A percentile compares a stretch with the other conserved stretches of the same genome.
These are phyloP conservation scores for Coniella lustricola DNA, from an alignment of 2,329 filamentous ascomycete genomes.

Conservation along the genomic window DNA sequence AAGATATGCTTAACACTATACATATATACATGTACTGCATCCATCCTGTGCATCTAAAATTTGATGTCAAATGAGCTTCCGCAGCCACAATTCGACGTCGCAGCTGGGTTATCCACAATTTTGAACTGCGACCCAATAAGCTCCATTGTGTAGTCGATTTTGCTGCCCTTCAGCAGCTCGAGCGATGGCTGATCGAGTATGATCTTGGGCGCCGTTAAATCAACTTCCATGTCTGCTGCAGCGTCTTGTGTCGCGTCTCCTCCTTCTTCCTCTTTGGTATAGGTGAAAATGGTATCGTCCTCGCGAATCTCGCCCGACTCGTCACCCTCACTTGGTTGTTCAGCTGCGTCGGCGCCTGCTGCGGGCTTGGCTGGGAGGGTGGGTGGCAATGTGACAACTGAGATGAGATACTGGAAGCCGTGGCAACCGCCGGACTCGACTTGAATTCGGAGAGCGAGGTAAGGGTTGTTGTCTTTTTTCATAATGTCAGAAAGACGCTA, in stretches of 20 bases:
- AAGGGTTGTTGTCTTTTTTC: slow-evolving; percentile 62
- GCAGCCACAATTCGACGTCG: slow-evolving; percentile 92
- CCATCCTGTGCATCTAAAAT: slow-evolving; percentile 3
- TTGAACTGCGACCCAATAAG: slow-evolving; percentile 87
- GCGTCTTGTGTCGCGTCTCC: no score
- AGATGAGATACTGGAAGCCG: slow-evolving; percentile 97
- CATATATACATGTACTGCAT: slow-evolving; percentile 32
- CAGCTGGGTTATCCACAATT: slow-evolving; percentile 86
- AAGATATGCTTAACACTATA: no score
- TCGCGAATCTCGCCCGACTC: slow-evolving; percentile 41
- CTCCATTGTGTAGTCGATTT: slow-evolving; percentile 94
- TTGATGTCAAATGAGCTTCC: slow-evolving; percentile 97
- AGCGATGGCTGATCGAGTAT: slow-evolving; percentile 84
- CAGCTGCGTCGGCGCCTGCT: slow-evolving; percentile 9
- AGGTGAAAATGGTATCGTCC: slow-evolving; percentile 85
- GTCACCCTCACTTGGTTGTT: slow-evolving; percentile 22
- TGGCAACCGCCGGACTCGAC: slow-evolving; percentile 95
- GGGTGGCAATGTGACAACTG: slow-evolving; percentile 58
- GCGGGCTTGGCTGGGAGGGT: slow-evolving; percentile 19
- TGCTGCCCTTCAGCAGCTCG: slow-evolving; percentile 85
- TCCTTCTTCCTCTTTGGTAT: slow-evolving; percentile 42
- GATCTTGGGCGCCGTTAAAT: slow-evolving; percentile 57
- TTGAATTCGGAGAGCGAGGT: slow-evolving; percentile 80
- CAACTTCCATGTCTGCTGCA: slow-evolving; percentile 16
- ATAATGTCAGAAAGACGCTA: slow-evolving; percentile 74